A percentile compares a stretch with the other conserved stretches of the same genome.
Evolutionary conservation across 2,329 filamentous ascomycete genomes (phyloP).

Genomic region (Aspergillus tamarii): DNA sequence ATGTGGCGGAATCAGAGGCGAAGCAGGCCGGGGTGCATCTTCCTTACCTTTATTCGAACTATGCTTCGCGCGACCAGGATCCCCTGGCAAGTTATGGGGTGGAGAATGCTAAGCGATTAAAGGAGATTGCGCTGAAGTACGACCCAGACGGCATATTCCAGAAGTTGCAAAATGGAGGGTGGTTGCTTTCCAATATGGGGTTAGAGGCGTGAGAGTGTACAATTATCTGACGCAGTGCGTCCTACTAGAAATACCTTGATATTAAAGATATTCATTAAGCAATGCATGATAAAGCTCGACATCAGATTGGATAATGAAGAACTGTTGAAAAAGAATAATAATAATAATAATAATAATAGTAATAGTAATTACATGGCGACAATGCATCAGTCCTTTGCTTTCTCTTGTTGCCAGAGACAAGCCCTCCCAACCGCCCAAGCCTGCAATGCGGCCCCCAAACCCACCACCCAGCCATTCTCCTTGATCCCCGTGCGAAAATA

Average conservation of each 20-base stretch:
- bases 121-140: neutral
- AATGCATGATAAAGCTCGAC: no score
- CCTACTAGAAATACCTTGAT: no score
- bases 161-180: slow-evolving; percentile 7
- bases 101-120: neutral
- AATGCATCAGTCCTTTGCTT: no score
- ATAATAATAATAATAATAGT: no score
- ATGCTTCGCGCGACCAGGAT: neutral
- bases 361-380: no score
- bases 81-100: neutral
- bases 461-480: slow-evolving; percentile 25
- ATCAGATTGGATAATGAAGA: no score
- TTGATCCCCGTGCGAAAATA: slow-evolving; percentile 32
- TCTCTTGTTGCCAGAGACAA: neutral
- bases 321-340: no score
- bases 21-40: neutral
- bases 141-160: slow-evolving; percentile 1
- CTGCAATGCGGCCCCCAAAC: slow-evolving; percentile 29
- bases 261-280: no score
- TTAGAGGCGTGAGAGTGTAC: neutral
- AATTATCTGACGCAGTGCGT: no score
- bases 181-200: neutral
- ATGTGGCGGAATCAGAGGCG: neutral
- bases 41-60: neutral
- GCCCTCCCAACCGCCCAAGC: slow-evolving; percentile 21